Evolutionary conservation across 2,329 filamentous ascomycete species (phyloP), one percentile per base, ranked within the genome.

Genomic region (Aspergillus sclerotialis): DNA sequence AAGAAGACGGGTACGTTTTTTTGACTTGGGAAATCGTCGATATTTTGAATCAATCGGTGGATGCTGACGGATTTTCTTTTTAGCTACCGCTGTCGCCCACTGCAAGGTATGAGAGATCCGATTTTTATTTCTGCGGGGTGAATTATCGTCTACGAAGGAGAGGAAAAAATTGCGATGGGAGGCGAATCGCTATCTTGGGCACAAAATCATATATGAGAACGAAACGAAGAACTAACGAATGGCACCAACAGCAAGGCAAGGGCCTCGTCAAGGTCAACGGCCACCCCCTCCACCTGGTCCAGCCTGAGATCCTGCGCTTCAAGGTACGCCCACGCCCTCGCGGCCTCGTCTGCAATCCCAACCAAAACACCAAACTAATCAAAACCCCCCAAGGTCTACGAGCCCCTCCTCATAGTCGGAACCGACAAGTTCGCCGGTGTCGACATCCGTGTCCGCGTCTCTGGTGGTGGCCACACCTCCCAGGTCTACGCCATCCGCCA

Each of bases 221-320:
- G n/a, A n/a, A n/a, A n/a, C n/a, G n/a, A n/a, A n/a, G n/a, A n/a
- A n/a, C n/a, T n/a, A n/a, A n/a, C n/a, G n/a, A n/a, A n/a, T n/a
- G n/a, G n/a, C n/a, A n/a, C n/a, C n/a, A n/a, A n/a, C 57, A 81
- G 78, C 70, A 78, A 66, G 82, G 82, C 64, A 84, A 84, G 69
- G 92, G 92, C 70, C 82, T 96, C 61, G 80, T 98, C 74, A 94
- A 93, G 79, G 92, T 95, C 73, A 98, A 96, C 78, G 92, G 92
- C 73, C 85, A 87, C 69, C 92, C 92, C 63, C 82, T 98, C 61
- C 76, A 76, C 63, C 85, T 96, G 61, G 84, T 94, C 61, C 85
- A 95, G 76, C 89, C 92, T 60, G 85, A 94, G 75, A 82, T 94
- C 71, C 80, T 98, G 63, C 84, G 92, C 70, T 95, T 94, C 83